These are phyloP conservation scores for Penicillium sp. DNA, from an alignment of 2,329 filamentous ascomycete genomes.

Conservation along the genomic window DNA sequence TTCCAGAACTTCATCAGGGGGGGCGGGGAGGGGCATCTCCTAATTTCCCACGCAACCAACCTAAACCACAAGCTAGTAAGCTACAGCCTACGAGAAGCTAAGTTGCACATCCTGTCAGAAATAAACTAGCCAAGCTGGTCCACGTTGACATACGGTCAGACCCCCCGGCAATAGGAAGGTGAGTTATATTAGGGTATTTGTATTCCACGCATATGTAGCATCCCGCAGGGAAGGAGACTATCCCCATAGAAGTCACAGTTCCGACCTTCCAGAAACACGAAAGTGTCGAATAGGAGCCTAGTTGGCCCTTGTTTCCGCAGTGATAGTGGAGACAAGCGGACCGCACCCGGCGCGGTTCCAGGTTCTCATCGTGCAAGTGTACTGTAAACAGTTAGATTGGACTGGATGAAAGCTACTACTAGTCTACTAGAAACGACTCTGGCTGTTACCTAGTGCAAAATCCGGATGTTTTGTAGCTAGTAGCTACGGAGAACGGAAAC, in stretches of 20 bases:
- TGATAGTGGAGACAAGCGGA: conserved; percentile 6
- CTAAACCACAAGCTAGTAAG: neutral
- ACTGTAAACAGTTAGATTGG: neutral
- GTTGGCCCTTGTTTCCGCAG: neutral
- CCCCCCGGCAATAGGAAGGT: neutral
- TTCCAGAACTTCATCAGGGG: conserved; percentile 4
- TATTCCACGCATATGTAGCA: neutral
- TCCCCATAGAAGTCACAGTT: conserved; percentile 8
- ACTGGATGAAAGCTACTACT: neutral
- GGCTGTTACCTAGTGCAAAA: neutral
- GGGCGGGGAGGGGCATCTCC: neutral
- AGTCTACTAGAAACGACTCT: neutral
- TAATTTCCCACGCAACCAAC: neutral
- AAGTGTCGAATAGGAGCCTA: conserved; percentile 11
- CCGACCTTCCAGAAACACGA: conserved; percentile 19
- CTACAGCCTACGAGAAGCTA: neutral
- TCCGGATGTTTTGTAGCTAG: neutral
- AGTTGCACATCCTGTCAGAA: neutral
- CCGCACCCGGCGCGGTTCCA: conserved; percentile 5
- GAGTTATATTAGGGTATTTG: neutral
- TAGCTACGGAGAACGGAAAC: neutral
- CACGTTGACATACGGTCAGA: neutral
- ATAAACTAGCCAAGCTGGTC: conserved; percentile 8
- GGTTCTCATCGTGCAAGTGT: neutral
- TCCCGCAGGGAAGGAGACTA: neutral